Base-by-base conservation (phyloP, 2,329 filamentous ascomycete genomes). In the Calonectria henricotiae region DNA sequence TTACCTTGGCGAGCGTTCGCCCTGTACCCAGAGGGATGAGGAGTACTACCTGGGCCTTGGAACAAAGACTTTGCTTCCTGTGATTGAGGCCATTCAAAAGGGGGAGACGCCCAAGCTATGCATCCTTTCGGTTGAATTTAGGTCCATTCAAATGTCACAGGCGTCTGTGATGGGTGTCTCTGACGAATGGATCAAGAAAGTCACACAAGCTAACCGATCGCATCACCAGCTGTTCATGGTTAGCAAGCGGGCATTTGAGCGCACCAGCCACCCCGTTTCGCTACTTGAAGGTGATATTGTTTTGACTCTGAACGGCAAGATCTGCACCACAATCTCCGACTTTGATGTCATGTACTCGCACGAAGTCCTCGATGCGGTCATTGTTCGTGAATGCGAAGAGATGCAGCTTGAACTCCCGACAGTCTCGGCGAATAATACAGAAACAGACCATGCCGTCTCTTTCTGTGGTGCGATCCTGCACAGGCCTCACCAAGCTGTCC, bases 201-300 rank as follows among this genome's bases (percentile, higher is more conserved):
- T 98, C 2, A 92, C 96, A 64, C 87, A 91, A 74, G 94, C 94
- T 72, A 98, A 99, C 82, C 93, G 94, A 44, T 92, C 96, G 62
- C 93, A 95, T 68, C 96, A 99, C 80, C 96, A 99, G 83, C 89
- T 99, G 43, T 99, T 99, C 86, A 98, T 99, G 93, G 94, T 99
- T 35, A 93, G 94, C 77, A 99, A 99, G 85, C 92, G 97, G 55
- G 91, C 89, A 0, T 92, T 92, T 76, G 90, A 91, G 82, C 86
- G 89, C 15, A 83, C 81, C 27, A 80, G 84, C 60, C 82, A 82
- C 49, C 81, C 85, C 2, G 83, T 84, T 1, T 89, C 91, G 17
- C 88, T 99, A 17, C 87, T 94, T 35, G 97, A 99, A 84, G 95
- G 95, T 62, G 96, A 99, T 80, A 92, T 99, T 63, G 91, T 99